Evolutionary conservation across 2,329 filamentous ascomycete genomes (phyloP).

Genomic region (Colletotrichum shisoi): DNA sequence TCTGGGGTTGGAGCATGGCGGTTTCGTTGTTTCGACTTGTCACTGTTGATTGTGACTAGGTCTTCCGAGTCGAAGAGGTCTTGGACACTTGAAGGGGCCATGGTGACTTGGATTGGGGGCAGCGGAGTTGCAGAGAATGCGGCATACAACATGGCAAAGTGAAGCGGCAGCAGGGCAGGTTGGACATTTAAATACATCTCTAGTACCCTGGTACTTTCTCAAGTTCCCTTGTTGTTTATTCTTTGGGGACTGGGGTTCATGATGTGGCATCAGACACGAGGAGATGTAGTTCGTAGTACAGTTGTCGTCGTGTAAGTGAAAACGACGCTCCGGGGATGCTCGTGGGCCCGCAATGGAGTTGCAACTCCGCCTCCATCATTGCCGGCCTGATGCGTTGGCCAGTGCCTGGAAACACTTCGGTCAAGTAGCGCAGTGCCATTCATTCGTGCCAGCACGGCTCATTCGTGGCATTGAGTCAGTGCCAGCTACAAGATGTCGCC

Average conservation of each 20-base stretch:
- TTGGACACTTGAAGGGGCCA: conserved; percentile 24
- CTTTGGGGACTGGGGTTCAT: not conserved
- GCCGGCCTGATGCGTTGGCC: not conserved
- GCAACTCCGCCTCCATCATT: conserved; percentile 6
- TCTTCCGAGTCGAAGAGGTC: not conserved
- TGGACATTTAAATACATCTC: not conserved
- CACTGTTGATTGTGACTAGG: not conserved
- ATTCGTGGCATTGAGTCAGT: not conserved
- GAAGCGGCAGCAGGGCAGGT: not conserved
- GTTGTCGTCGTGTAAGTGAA: not conserved
- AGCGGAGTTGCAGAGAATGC: not conserved
- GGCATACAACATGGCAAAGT: not conserved
- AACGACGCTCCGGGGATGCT: not conserved
- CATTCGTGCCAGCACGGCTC: not conserved
- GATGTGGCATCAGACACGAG: not conserved
- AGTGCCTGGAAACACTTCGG: not conserved
- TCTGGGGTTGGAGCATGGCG: not conserved
- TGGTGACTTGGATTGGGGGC: not conserved
- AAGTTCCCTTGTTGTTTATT: not conserved
- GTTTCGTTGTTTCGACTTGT: not conserved
- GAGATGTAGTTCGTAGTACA: not conserved
- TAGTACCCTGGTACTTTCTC: not conserved
- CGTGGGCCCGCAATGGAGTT: conserved; percentile 20
- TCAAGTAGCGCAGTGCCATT: not conserved
- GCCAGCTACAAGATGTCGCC: not conserved